A percentile compares a stretch with the other conserved stretches of the same genome.
Conservation (phyloP, 257 asterid species). For the Vinca minor region DNA sequence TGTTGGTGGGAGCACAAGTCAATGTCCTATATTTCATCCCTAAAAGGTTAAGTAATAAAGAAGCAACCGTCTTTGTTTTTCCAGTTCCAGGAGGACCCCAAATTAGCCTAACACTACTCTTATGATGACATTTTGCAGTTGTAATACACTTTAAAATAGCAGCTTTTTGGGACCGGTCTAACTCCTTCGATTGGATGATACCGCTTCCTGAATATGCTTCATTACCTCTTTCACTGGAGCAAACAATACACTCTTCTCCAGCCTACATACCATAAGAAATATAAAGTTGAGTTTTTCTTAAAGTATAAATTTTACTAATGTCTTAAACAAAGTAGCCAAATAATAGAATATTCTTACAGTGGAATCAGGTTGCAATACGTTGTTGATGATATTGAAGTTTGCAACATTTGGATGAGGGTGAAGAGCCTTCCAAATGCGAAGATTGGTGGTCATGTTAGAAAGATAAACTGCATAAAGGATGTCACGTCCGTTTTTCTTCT, state of each 20-base stretch:
- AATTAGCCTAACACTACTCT: conserved; percentile 36
- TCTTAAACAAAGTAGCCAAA: not conserved
- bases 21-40: conserved; percentile 41
- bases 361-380: conserved; percentile 19
- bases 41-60: conserved; percentile 32
- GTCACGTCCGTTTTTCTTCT: not conserved
- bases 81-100: conserved; percentile 97
- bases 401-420: conserved; percentile 14
- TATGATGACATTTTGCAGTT: conserved; percentile 37
- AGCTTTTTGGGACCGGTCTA: conserved; percentile 43
- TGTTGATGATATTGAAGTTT: conserved; percentile 21
- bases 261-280: conserved; percentile 15
- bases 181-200: conserved; percentile 18
- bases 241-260: conserved; percentile 30
- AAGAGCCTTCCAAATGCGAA: conserved; percentile 46
- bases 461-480: conserved; percentile 35
- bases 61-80: conserved; percentile 52
- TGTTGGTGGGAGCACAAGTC: conserved; percentile 69
- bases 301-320: too few relatives aligned
- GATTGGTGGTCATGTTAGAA: conserved; percentile 41
- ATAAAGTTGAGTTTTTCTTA: not conserved
- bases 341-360: conserved; percentile 20
- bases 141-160: conserved; percentile 47
- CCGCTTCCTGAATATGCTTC: conserved; percentile 13
- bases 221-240: conserved; percentile 15